phyloP scores from a whole-genome alignment of 2,329 filamentous ascomycete genomes.

The Sordariomycetes sp. region DNA sequence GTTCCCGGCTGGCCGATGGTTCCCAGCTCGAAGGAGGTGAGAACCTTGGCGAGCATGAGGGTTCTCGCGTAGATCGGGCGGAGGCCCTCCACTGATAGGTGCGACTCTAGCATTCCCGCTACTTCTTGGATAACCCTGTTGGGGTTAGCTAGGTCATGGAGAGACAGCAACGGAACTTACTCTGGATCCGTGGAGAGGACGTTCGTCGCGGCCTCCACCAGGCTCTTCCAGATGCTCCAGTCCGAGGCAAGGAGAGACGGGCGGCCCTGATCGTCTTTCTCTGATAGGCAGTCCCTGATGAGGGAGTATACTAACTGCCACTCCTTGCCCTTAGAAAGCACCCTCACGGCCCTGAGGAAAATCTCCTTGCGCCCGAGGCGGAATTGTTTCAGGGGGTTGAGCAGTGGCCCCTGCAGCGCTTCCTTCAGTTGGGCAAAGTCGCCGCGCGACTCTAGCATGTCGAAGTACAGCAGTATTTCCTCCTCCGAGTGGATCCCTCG shows the following conservation, averaged over 20 bases:
- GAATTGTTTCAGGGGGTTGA: constrained; percentile 33
- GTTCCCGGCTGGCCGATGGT: constrained; percentile 6
- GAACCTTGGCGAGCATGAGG: constrained; percentile 24
- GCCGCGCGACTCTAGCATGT: constrained; percentile 32
- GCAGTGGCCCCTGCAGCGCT: constrained; percentile 23
- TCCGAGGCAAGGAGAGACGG: constrained; percentile 34
- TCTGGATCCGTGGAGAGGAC: constrained; percentile 2
- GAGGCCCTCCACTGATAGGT: constrained; percentile 16
- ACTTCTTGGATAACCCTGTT: constrained; percentile 16
- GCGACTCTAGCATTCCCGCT: constrained; percentile 17
- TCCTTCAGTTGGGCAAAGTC: constrained; percentile 28
- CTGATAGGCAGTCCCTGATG: constrained; percentile 30
- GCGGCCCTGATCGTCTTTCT: constrained; percentile 22
- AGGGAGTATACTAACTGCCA: constrained; percentile 32
- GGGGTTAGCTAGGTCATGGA: constrained; percentile 7
- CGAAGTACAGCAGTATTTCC: constrained; percentile 38
- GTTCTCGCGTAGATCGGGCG: constrained; percentile 28
- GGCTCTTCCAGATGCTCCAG: constrained; percentile 21
- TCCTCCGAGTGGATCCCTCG: constrained; percentile 33
- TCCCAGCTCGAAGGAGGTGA: constrained; percentile 20
- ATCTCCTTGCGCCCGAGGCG: constrained; percentile 34
- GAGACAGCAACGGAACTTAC: constrained; percentile 2
- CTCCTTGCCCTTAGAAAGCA: constrained; percentile 23
- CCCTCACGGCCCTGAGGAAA: constrained; percentile 27
- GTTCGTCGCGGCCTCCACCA: constrained; percentile 17